Evolutionary conservation across 1,284 basidiomycete species (phyloP), one percentile per base, ranked within the genome.

Genomic region (Paramarasmius palmivorus): DNA sequence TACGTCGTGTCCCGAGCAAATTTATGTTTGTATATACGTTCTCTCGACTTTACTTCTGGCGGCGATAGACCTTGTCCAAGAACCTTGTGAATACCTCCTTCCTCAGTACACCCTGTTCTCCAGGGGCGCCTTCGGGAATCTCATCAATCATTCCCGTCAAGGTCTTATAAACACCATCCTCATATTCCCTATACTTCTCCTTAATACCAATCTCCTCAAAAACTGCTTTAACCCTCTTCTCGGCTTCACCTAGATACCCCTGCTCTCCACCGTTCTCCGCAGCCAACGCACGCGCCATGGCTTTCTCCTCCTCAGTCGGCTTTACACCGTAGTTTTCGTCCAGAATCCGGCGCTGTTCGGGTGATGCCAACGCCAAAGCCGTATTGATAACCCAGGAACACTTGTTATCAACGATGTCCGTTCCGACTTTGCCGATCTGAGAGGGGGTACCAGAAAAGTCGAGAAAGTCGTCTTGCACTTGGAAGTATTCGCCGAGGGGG

Each of bases 391-490:
- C 90, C 97, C 96, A 99, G 38, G 91, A 92, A 76, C 97, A 99
- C 76, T 99, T 99, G 84, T 98, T 98, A 75, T 98, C 96, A 54
- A 97, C 73, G 65, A 99, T 99, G 72, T 99, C 97, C 19, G 96
- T 98, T 29, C 96, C 97, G 60, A 98, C 85, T 77, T 99, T 99
- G 59, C 96, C 97, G 53, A 98, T 92, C 62, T 92, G 83, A 74
- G 95, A 93, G 0, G 94, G 93, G 2, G 92, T 84, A 10, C 90
- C 94, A 49, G 90, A 90, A 68, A 88, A 97, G 73, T 99, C 96
- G 61, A 99, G 85, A 74, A 90, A 98, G 73, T 99, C 97, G 72
- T 99, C 96, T 73, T 99, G 96, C 48, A 97, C 84, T 76, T 99
- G 96, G 86, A 98, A 99, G 76, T 98, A 99, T 73, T 97, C 95